Evolutionary conservation across 108 stramenopile species (phyloP).

Genomic region (Schizochytrium sp.): DNA sequence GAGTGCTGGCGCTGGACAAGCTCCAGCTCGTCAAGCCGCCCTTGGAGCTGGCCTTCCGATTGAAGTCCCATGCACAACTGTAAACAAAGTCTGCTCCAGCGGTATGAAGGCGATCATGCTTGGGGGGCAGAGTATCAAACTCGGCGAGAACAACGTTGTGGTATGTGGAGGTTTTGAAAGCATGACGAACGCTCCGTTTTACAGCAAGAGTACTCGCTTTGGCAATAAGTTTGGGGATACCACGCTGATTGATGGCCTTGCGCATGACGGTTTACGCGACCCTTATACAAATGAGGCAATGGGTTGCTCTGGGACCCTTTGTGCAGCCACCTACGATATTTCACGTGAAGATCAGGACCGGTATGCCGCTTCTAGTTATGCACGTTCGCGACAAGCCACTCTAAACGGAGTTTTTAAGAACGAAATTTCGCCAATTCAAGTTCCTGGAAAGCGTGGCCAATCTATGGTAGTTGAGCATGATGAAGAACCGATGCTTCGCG

Average conservation of each 20-base stretch:
- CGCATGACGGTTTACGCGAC: constrained; percentile 95
- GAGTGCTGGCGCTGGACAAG: constrained; percentile 93
- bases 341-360: constrained; percentile 92
- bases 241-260: constrained; percentile 84
- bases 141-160: constrained; percentile 75
- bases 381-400: constrained; percentile 80
- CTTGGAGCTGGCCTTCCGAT: constrained; percentile 78
- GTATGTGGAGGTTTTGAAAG: constrained; percentile 95
- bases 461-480: constrained; percentile 76
- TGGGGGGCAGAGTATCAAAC: constrained; percentile 67
- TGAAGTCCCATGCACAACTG: constrained; percentile 74
- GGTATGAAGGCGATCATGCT: constrained; percentile 90
- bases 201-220: constrained; percentile 79
- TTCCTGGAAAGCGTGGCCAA: constrained; percentile 73
- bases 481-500: constrained; percentile 86
- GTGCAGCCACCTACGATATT: constrained; percentile 82
- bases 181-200: constrained; percentile 96
- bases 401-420: constrained; percentile 81
- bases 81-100: constrained; percentile 96
- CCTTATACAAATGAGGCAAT: constrained; percentile 94
- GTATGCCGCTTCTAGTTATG: constrained; percentile 86
- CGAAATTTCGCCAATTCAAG: constrained; percentile 80
- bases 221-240: constrained; percentile 83
- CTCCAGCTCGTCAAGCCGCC: constrained; percentile 84
- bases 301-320: constrained; percentile 94